A percentile compares a stretch with the other conserved stretches of the same genome.
Evolutionary conservation across 495 filamentous ascomycete species (phyloP).

Genomic region (Lophiotrema nucula): DNA sequence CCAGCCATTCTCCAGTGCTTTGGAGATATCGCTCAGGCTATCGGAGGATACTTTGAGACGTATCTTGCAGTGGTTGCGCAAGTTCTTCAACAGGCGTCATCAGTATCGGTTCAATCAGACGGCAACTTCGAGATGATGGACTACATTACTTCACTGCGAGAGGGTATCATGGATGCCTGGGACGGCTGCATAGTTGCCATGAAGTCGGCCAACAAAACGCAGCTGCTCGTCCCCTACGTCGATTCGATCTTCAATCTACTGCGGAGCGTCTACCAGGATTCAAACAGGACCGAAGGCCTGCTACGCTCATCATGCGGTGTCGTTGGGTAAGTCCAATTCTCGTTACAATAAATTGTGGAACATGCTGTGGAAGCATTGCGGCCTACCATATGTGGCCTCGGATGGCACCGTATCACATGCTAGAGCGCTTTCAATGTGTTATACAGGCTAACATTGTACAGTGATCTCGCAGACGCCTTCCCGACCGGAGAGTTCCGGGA

Average conservation of each 20-base stretch:
- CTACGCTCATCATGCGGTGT: constrained; percentile 94
- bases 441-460: constrained; percentile 40
- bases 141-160: constrained; percentile 88
- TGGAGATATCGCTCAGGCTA: constrained; percentile 95
- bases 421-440: neutral
- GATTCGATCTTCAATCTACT: constrained; percentile 87
- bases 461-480: constrained; percentile 91
- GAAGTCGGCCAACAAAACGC: constrained; percentile 76
- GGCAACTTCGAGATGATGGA: constrained; percentile 87
- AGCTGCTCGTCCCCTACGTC: constrained; percentile 54
- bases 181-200: constrained; percentile 91
- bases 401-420: no score
- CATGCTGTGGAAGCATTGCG: no score
- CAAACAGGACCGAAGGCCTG: constrained; percentile 83
- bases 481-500: constrained; percentile 81
- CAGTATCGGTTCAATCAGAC: constrained; percentile 68
- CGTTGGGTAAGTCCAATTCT: constrained; percentile 83
- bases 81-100: constrained; percentile 88
- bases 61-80: constrained; percentile 89
- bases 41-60: constrained; percentile 85
- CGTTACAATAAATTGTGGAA: no score
- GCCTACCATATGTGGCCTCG: no score
- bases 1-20: constrained; percentile 97
- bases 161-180: constrained; percentile 99
- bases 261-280: constrained; percentile 74